Conservation (phyloP, 2,329 filamentous ascomycete genomes). For the Thermoascus crustaceus region DNA sequence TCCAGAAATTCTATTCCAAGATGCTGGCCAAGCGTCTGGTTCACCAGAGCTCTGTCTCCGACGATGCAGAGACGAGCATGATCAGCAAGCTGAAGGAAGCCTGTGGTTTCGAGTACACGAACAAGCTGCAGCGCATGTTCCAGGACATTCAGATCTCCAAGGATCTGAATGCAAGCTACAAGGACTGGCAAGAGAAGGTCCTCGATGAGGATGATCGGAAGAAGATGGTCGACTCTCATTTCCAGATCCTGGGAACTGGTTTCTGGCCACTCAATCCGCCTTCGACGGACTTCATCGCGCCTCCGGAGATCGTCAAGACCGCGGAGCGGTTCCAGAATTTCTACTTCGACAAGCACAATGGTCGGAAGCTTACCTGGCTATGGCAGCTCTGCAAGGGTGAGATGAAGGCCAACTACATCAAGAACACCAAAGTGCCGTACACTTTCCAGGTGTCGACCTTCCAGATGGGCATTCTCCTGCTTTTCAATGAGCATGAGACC, state of each 20-base stretch:
- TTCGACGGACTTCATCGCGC: constrained; percentile 79
- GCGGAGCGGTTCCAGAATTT: constrained; percentile 84
- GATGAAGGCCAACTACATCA: constrained; percentile 87
- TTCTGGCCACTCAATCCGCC: constrained; percentile 93
- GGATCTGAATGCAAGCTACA: constrained; percentile 85
- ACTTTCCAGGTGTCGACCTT: constrained; percentile 97
- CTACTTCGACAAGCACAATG: constrained; percentile 94
- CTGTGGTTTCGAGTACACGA: constrained; percentile 97
- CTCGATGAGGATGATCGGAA: constrained; percentile 59
- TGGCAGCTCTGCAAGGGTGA: constrained; percentile 99
- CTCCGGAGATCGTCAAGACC: constrained; percentile 73
- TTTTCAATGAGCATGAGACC: constrained; percentile 87
- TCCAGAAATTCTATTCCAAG: constrained; percentile 98
- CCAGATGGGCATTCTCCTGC: constrained; percentile 89
- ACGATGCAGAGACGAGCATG: constrained; percentile 98
- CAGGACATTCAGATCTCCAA: constrained; percentile 99
- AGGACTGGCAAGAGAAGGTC: constrained; percentile 62
- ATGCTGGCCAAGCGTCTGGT: constrained; percentile 93
- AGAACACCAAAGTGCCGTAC: constrained; percentile 79
- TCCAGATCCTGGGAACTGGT: constrained; percentile 87
- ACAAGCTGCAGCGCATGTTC: constrained; percentile 99
- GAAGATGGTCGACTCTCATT: constrained; percentile 71
- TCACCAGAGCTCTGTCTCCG: constrained; percentile 88
- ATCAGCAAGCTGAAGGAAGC: constrained; percentile 98
- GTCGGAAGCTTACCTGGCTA: constrained; percentile 92